Base-by-base conservation (phyloP, 495 filamentous ascomycete genomes). In the Melanomma pulvis-pyrius region DNA sequence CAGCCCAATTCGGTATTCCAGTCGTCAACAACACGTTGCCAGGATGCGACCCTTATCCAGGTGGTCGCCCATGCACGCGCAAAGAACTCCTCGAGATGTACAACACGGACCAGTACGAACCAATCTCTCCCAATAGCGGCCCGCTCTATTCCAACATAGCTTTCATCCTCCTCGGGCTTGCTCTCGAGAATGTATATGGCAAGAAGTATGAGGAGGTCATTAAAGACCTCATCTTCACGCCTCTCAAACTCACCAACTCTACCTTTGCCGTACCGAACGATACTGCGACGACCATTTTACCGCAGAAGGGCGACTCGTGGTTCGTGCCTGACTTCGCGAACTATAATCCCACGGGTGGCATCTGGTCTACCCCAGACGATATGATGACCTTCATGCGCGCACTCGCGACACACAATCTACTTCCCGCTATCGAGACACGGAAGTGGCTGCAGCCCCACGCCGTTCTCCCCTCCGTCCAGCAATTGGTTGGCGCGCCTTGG, bases 401-500 rank as follows among this genome's bases (percentile, higher is more conserved):
- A 5, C 36, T 65, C 5, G 53, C 49, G 1, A 15, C 19, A 12
- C 13, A 57, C 21, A 34, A 49, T 25, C 44, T 57, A 11, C 53
- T 65, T 19, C 28, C 47, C 12, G 34, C 61, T 1, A 19, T 53
- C 4, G 24, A 58, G 17, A 58, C 53, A 2, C 61, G 61, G 13
- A 13, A 13, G 3, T 65, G 52, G 61, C n/a, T 65, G 6, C 48
- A 65, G 53, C 61, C 61, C 2, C 22, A 12, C 41, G 13, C 61
- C 6, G n/a, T 58, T 1, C 28, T 50, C 4, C 41, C 61, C 12
- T 57, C 52, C 1, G 25, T 58, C 8, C 41, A 58, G n/a, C 61
- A 65, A 39, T n/a, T 54, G 6, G 61, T 65, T 21, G 61, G 61
- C 11, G 41, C 61, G 12, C 61, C 61, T 22, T 65, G 53, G 61